Conservation (phyloP, 2,329 filamentous ascomycete genomes). For the Arthrinium phaeospermum region DNA sequence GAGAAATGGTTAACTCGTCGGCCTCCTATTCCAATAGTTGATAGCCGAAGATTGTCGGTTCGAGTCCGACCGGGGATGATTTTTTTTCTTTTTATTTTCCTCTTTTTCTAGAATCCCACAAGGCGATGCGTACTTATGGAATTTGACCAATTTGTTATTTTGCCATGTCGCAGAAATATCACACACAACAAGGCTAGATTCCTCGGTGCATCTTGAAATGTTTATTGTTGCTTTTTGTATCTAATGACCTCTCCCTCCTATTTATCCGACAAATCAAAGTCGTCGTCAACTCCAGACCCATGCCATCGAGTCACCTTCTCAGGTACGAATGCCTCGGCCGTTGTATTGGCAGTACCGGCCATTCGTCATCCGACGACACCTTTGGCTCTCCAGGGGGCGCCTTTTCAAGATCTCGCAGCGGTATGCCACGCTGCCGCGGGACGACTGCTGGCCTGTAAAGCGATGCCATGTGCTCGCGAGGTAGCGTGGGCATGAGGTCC, state of each 20-base stretch:
- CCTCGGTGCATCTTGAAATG: background rate
- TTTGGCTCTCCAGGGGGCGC: background rate
- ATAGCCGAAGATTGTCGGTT: constrained; percentile 20
- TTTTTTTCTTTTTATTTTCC: background rate
- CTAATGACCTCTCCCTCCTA: background rate
- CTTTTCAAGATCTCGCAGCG: constrained; percentile 5
- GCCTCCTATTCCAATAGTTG: constrained; percentile 16
- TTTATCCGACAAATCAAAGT: background rate
- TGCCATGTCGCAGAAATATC: background rate
- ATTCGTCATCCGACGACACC: constrained; percentile 15
- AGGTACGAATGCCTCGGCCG: background rate
- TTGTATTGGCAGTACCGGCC: background rate
- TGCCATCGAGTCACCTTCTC: background rate
- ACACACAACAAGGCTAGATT: background rate
- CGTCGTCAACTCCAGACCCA: background rate
- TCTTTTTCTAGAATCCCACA: background rate
- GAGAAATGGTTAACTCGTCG: constrained; percentile 22
- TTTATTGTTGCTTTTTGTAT: background rate
- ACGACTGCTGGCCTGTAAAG: background rate
- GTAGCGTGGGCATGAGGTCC: background rate
- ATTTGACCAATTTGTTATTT: no score
- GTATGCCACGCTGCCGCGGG: background rate
- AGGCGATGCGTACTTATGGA: background rate
- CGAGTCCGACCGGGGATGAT: constrained; percentile 20
- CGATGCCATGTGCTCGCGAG: background rate